phyloP scores from a whole-genome alignment of 2,329 filamentous ascomycete genomes.

The Conoideocrella luteorostrata region DNA sequence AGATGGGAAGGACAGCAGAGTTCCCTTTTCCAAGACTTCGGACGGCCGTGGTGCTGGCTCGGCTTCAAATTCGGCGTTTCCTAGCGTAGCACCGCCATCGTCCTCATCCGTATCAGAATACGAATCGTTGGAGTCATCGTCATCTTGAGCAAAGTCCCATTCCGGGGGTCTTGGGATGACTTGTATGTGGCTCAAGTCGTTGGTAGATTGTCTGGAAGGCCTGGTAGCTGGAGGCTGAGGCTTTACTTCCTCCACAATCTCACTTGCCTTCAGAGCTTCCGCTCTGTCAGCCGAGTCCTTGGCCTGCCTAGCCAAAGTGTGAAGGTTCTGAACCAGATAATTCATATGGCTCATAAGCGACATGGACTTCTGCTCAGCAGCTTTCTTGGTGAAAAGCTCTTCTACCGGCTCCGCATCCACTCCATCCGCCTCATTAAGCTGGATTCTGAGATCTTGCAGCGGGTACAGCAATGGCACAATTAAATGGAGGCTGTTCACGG shows the following conservation, averaged over 20 bases:
- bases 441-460: conserved; percentile 58
- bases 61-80: conserved; percentile 19
- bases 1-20: conserved; percentile 72
- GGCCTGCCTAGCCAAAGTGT: conserved; percentile 55
- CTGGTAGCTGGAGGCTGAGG: conserved; percentile 9
- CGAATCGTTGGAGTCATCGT: conserved; percentile 21
- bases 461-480: conserved; percentile 68
- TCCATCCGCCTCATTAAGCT: conserved; percentile 57
- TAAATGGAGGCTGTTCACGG: conserved; percentile 58
- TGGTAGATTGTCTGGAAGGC: conserved; percentile 16
- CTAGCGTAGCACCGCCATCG: conserved; percentile 35
- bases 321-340: conserved; percentile 65
- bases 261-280: conserved; percentile 8
- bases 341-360: conserved; percentile 70
- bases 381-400: conserved; percentile 55
- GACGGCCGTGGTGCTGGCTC: conserved; percentile 8
- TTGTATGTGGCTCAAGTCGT: conserved; percentile 59
- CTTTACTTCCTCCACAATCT: conserved; percentile 1
- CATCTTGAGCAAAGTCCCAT: conserved; percentile 49
- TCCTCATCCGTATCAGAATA: conserved; percentile 38
- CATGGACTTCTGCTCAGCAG: conserved; percentile 49
- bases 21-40: conserved; percentile 54
- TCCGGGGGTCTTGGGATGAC: conserved; percentile 72
- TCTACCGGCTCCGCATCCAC: conserved; percentile 58
- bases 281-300: conserved; percentile 18